Evolutionary conservation across 805 yeast genomes (phyloP).

Genomic region (Myxozyma melibiosi): DNA sequence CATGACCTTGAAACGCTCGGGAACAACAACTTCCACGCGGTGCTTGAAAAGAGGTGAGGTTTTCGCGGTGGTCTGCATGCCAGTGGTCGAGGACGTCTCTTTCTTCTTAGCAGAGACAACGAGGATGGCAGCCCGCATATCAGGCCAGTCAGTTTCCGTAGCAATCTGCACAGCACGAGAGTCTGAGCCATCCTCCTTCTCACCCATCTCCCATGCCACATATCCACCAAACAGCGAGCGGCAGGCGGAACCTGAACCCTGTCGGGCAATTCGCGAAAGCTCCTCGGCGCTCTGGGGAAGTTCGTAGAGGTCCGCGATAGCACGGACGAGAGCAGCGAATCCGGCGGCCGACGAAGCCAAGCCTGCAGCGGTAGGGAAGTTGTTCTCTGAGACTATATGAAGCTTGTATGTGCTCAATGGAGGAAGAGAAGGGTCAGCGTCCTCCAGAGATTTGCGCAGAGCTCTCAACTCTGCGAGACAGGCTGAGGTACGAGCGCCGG

Average conservation of each 20-base stretch:
- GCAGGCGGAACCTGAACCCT: slow-evolving; percentile 98
- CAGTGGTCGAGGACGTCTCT: slow-evolving; percentile 91
- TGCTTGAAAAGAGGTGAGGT: slow-evolving; percentile 85
- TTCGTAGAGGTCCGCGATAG: slow-evolving; percentile 82
- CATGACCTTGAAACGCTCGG: slow-evolving; percentile 82
- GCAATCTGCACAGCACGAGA: slow-evolving; percentile 94
- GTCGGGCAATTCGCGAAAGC: slow-evolving; percentile 90
- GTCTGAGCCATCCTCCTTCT: slow-evolving; percentile 72
- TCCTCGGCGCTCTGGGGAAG: slow-evolving; percentile 85
- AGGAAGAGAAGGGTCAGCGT: slow-evolving; percentile 55
- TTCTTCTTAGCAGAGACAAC: slow-evolving; percentile 93
- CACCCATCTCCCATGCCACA: slow-evolving; percentile 99
- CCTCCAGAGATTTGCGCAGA: slow-evolving; percentile 65
- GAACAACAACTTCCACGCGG: slow-evolving; percentile 82
- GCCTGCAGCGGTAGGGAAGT: slow-evolving; percentile 99
- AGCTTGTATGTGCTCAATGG: slow-evolving; percentile 61
- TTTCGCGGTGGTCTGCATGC: slow-evolving; percentile 93
- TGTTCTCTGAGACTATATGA: slow-evolving; percentile 88
- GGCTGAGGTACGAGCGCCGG: slow-evolving; percentile 53
- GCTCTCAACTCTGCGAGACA: slow-evolving; percentile 75
- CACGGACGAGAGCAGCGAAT: slow-evolving; percentile 89
- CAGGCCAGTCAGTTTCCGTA: slow-evolving; percentile 83
- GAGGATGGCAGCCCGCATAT: slow-evolving; percentile 85
- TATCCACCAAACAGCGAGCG: slow-evolving; percentile 96
- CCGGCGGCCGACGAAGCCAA: slow-evolving; percentile 98